These are phyloP conservation scores for Teratosphaeriaceae sp. DNA, from an alignment of 2,329 filamentous ascomycete genomes.

Conservation along the genomic window DNA sequence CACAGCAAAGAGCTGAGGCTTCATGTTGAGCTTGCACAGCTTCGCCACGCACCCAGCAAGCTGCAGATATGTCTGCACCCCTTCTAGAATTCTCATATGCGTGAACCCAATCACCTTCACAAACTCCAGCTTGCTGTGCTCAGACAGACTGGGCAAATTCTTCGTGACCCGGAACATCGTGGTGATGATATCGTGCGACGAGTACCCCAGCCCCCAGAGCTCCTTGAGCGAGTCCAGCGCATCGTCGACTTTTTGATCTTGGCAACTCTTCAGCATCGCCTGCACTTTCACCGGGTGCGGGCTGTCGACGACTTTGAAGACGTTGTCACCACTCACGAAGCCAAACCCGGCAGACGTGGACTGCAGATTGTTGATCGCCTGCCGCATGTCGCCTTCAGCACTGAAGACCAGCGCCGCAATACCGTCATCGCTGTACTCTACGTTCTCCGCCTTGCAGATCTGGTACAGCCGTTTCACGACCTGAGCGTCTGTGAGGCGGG, in stretches of 20 bases:
- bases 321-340: conserved; percentile 95
- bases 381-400: conserved; percentile 88
- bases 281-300: conserved; percentile 98
- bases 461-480: conserved; percentile 71
- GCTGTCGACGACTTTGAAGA: conserved; percentile 95
- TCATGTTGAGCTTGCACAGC: conserved; percentile 94
- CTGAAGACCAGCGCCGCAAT: conserved; percentile 78
- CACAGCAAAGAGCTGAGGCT: conserved; percentile 67
- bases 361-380: conserved; percentile 94
- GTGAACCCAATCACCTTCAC: conserved; percentile 95
- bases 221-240: conserved; percentile 83
- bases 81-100: conserved; percentile 98
- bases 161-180: conserved; percentile 99
- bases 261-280: conserved; percentile 95
- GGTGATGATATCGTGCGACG: conserved; percentile 97
- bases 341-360: conserved; percentile 90
- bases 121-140: conserved; percentile 94
- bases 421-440: conserved; percentile 70
- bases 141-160: conserved; percentile 82
- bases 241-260: conserved; percentile 82
- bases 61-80: conserved; percentile 90
- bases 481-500: conserved; percentile 83
- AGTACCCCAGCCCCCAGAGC: conserved; percentile 88
- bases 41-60: conserved; percentile 87
- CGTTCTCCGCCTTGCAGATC: conserved; percentile 74